Evolutionary conservation across 2,329 filamentous ascomycete genomes (phyloP), one percentile per base, ranked within the genome.

Genomic region (Byssochlamys sp.): DNA sequence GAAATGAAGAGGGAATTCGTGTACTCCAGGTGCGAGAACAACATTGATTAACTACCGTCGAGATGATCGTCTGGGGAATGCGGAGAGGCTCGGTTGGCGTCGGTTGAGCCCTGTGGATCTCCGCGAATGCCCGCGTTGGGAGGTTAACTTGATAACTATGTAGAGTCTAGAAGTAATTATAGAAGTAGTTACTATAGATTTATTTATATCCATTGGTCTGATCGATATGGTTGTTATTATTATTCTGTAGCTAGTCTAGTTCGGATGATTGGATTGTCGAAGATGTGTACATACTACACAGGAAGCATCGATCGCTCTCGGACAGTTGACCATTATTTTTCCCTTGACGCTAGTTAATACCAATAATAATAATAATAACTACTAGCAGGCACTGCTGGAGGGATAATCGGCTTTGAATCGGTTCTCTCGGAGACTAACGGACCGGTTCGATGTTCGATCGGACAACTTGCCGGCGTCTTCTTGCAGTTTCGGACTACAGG

Each of bases 71-170:
- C 58, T 57, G 58, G 61, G 56, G 55, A 53, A 45, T 45, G 62
- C 57, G 62, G 64, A 66, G 62, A 26, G n/a, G 52, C 58, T 66
- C 68, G 68, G 68, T 64, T 70, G 65, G 65, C 65, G 55, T 66
- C 67, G 67, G 67, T 52, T 49, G 25, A 51, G 25, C 25, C 25
- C 14, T 19, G 49, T 26, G 49, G 25, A 45, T 50, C 19, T 52
- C 49, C 49, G 49, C 25, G 27, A 28, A 26, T 51, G 49, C 10
- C 49, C 49, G 49, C 49, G 19, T 10, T n/a, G 9, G 9, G 11
- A 3, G 45, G 45, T 49, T 10, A 14, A 25, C 19, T 14, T n/a
- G 45, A 19, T 19, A 19, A 19, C 19, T 19, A 19, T 1, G 1
- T 19, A 19, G 19, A 19, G 19, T 19, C 19, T 19, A 19, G 19